Evolutionary conservation across 176 grass and related monocot genomes (phyloP).

Genomic region (Chloris gayana): DNA sequence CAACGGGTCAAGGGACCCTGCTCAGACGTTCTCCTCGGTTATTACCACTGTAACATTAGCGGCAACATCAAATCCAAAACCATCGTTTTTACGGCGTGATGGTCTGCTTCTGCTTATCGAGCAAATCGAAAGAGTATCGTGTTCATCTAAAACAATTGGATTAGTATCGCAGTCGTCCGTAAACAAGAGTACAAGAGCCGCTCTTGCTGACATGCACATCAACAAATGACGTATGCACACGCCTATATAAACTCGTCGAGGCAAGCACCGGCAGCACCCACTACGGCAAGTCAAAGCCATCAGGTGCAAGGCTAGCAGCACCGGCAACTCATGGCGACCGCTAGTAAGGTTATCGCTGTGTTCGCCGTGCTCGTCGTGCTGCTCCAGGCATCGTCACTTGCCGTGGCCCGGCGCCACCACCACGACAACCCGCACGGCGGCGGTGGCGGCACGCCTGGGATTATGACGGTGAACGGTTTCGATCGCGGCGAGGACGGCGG

Average conservation of each 20-base stretch:
- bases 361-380: neutral
- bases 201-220: no score
- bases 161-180: neutral
- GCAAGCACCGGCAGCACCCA: no score
- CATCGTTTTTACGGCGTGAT: neutral
- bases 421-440: no score
- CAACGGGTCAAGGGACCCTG: no score
- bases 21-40: neutral
- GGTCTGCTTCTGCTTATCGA: neutral
- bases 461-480: slow-evolving; percentile 35
- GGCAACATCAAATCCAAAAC: neutral
- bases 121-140: neutral
- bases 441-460: neutral
- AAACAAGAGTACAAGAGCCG: neutral
- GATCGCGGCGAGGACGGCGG: neutral
- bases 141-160: neutral
- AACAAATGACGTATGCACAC: neutral
- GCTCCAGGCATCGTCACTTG: neutral
- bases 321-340: no score
- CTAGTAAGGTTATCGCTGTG: neutral
- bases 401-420: neutral
- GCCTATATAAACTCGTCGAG: no score
- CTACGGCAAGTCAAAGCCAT: no score
- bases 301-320: no score
- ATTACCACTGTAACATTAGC: slow-evolving; percentile 6